Conservation (phyloP, 2,329 filamentous ascomycete genomes). For the Tolypocladium tundrense region DNA sequence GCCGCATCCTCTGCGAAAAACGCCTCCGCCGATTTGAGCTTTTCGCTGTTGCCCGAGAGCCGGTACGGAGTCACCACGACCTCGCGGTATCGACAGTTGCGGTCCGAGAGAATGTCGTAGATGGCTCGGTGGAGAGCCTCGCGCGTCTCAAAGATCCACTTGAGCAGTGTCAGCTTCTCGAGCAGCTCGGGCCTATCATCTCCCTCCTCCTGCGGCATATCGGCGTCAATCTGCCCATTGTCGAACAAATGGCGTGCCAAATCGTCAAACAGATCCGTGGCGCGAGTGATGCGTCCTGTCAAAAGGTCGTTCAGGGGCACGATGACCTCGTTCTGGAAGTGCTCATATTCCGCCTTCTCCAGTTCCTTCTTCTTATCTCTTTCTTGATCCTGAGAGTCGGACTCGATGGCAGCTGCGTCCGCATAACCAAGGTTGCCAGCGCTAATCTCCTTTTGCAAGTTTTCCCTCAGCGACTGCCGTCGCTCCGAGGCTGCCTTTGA, state of each 20-base stretch:
- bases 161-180: slow-evolving; percentile 87
- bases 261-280: slow-evolving; percentile 68
- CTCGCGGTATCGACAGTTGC: slow-evolving; percentile 76
- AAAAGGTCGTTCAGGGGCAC: slow-evolving; percentile 73
- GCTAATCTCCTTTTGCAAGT: slow-evolving; percentile 70
- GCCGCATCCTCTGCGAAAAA: slow-evolving; percentile 77
- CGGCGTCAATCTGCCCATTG: slow-evolving; percentile 53
- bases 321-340: slow-evolving; percentile 75
- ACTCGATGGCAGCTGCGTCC: slow-evolving; percentile 73
- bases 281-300: slow-evolving; percentile 61
- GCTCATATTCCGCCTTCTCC: slow-evolving; percentile 71
- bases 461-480: slow-evolving; percentile 56
- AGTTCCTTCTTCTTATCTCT: slow-evolving; percentile 59
- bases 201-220: slow-evolving; percentile 86
- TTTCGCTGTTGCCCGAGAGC: slow-evolving; percentile 64
- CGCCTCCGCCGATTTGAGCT: slow-evolving; percentile 63
- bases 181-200: slow-evolving; percentile 90
- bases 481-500: slow-evolving; percentile 38
- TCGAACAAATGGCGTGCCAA: slow-evolving; percentile 63
- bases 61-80: slow-evolving; percentile 76
- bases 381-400: slow-evolving; percentile 62
- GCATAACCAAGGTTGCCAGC: slow-evolving; percentile 72
- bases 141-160: slow-evolving; percentile 95
- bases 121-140: slow-evolving; percentile 77
- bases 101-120: slow-evolving; percentile 74